Evolutionary conservation across 495 filamentous ascomycete genomes (phyloP).

Genomic region (Diplogelasinospora grovesii): DNA sequence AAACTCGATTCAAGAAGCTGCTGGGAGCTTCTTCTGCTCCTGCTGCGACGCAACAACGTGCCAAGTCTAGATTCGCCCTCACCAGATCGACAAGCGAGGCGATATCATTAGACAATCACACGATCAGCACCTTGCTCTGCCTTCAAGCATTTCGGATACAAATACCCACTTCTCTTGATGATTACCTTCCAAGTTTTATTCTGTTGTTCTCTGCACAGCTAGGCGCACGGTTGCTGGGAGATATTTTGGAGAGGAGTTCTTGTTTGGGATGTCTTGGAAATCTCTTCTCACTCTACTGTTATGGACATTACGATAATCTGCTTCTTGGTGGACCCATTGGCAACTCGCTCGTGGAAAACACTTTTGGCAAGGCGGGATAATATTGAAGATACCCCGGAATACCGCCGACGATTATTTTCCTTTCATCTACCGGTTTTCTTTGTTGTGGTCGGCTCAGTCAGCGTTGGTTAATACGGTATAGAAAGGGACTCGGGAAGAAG

Average conservation of each 20-base stretch:
- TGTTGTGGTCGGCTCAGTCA: neutral
- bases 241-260: conserved; percentile 1
- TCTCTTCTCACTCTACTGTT: neutral
- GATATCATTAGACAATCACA: neutral
- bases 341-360: neutral
- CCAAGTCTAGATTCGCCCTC: neutral
- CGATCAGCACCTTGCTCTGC: no score
- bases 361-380: conserved; percentile 14
- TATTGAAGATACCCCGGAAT: conserved; percentile 30
- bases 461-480: conserved; percentile 4
- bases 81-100: neutral
- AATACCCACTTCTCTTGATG: no score
- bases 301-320: neutral
- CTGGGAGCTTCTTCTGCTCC: no score
- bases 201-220: conserved; percentile 4
- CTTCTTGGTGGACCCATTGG: no score
- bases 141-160: no score
- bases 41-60: no score
- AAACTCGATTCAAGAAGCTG: no score
- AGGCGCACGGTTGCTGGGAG: conserved; percentile 9
- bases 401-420: conserved; percentile 19
- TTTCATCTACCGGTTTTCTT: conserved; percentile 5
- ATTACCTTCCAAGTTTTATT: neutral
- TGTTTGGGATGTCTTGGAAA: neutral
- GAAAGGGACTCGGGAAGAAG: conserved; percentile 2